Base-by-base conservation (phyloP, 1,284 basidiomycete species). In the Stereum hirsutum region DNA sequence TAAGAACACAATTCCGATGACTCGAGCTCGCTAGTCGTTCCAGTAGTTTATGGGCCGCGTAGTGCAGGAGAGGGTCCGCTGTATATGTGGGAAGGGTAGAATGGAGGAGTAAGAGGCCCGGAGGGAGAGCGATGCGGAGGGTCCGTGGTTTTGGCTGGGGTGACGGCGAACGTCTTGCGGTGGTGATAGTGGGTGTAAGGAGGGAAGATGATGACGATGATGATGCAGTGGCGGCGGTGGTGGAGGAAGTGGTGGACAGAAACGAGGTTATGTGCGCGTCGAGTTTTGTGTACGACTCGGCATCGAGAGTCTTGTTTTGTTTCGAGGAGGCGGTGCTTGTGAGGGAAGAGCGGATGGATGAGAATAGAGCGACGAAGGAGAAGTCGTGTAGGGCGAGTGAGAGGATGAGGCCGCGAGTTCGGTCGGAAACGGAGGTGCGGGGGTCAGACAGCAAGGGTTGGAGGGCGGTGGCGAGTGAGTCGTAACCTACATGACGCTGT, bases 401-500 rank as follows among this genome's bases (percentile, higher is more conserved):
- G 17, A 86, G 68, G 4, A 86, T 61, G 48, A 78, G 74, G 11
- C 81, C 82, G 6, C 83, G 60, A 0, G 70, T 72, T 46, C 71
- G 69, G 46, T 78, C 69, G 14, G 68, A 57, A 0, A 72, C 74
- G 43, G 62, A 53, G 3, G 64, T 51, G 43, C 62, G 53, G 3
- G 64, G 52, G 51, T 81, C 68, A 5, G 60, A 59, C 12, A 77
- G 57, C 26, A 84, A 69, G 2, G 64, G 60, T 7, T 65, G 59
- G 12, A 82, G 60, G 0, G 83, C 76, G 44, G 77, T 66, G 6
- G 68, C 65, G 24, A 89, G 65, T 0, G 74, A 70, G 19, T 72
- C 64, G 48, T 81, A 87, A 2, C 82, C 81, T 7, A 89, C 78
- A 45, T 70, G 70, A 28, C 66, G 67, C 85, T 89, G 45, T 12